Evolutionary conservation across 2,329 filamentous ascomycete species (phyloP).

Genomic region (Leptographium flavum): DNA sequence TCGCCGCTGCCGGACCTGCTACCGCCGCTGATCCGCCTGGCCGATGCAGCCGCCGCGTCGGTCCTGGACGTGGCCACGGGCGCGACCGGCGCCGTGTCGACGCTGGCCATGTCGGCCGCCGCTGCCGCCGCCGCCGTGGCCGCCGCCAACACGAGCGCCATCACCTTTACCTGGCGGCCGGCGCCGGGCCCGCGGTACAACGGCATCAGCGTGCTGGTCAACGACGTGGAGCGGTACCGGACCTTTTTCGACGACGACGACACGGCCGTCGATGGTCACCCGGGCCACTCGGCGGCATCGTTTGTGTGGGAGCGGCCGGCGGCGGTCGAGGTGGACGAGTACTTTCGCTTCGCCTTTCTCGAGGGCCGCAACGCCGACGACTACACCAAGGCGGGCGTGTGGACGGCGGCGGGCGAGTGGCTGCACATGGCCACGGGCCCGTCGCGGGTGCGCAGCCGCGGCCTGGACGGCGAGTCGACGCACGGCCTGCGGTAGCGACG

Average conservation of each 20-base stretch:
- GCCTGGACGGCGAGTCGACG: slow-evolving; percentile 8
- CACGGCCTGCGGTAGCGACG: neutral
- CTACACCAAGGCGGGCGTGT: slow-evolving; percentile 62
- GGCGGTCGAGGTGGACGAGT: slow-evolving; percentile 41
- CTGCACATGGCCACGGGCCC: slow-evolving; percentile 48
- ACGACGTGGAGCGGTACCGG: slow-evolving; percentile 72
- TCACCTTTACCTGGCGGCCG: slow-evolving; percentile 43
- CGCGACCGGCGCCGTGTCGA: slow-evolving; percentile 5
- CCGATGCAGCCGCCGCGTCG: slow-evolving; percentile 6
- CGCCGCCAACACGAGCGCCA: slow-evolving; percentile 41
- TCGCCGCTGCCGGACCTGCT: slow-evolving; percentile 44
- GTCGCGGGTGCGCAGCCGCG: slow-evolving; percentile 26
- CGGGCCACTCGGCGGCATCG: slow-evolving; percentile 7
- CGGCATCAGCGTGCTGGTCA: slow-evolving; percentile 67
- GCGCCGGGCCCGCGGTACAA: slow-evolving; percentile 44
- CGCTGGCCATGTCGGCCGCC: neutral
- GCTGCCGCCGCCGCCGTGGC: neutral
- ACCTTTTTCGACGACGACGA: slow-evolving; percentile 45
- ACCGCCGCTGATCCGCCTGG: slow-evolving; percentile 29
- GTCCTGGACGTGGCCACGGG: slow-evolving; percentile 9
- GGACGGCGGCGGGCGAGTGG: slow-evolving; percentile 53
- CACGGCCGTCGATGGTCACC: neutral
- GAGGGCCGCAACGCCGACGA: slow-evolving; percentile 49
- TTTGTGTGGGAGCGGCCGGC: slow-evolving; percentile 50
- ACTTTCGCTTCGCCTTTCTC: slow-evolving; percentile 67